Conservation (phyloP, 805 yeast genomes). For the Candida nemodendra region DNA sequence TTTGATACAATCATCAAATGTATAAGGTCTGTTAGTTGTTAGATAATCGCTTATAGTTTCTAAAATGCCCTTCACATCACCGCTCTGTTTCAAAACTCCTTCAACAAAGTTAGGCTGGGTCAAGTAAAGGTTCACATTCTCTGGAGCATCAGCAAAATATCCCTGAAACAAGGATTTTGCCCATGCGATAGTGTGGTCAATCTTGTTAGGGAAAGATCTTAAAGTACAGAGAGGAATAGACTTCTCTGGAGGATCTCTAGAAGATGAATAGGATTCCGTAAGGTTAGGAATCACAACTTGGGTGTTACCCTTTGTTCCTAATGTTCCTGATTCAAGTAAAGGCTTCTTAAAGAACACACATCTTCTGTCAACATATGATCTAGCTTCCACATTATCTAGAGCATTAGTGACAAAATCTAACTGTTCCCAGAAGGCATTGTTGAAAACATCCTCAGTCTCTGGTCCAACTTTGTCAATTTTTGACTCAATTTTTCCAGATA, state of each 20-base stretch:
- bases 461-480: conserved; percentile 86
- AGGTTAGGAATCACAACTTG: conserved; percentile 92
- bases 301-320: conserved; percentile 98
- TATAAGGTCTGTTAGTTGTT: conserved; percentile 71
- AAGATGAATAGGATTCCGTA: conserved; percentile 94
- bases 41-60: conserved; percentile 77
- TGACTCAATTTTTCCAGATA: conserved; percentile 72
- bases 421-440: conserved; percentile 79
- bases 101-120: conserved; percentile 93
- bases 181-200: conserved; percentile 99
- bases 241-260: conserved; percentile 98
- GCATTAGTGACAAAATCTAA: conserved; percentile 95
- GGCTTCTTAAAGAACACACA: conserved; percentile 92
- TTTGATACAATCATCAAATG: conserved; percentile 88
- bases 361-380: conserved; percentile 96
- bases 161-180: conserved; percentile 94
- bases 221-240: conserved; percentile 96
- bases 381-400: conserved; percentile 94
- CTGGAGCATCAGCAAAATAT: conserved; percentile 86
- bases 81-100: conserved; percentile 84
- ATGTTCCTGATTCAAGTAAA: conserved; percentile 91
- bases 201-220: conserved; percentile 96
- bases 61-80: conserved; percentile 84
- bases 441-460: conserved; percentile 85
- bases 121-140: conserved; percentile 86